Conservation (phyloP, 2,329 filamentous ascomycete genomes). For the Trichoderma polysporum region DNA sequence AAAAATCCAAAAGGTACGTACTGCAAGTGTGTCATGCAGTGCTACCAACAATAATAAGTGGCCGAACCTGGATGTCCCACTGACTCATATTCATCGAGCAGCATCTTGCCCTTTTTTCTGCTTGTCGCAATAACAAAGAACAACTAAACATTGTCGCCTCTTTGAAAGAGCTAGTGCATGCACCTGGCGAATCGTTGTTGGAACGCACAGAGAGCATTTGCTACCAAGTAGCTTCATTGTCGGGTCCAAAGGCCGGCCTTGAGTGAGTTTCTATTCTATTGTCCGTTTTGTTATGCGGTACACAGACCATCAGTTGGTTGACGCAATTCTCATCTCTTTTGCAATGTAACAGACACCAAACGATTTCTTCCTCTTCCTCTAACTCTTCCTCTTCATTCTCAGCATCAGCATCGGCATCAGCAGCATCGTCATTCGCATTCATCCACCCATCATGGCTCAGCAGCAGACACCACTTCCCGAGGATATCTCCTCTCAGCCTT, state of each 20-base stretch:
- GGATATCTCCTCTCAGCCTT: constrained; percentile 33
- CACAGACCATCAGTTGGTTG: not conserved
- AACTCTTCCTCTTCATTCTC: not conserved
- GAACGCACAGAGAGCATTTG: not conserved
- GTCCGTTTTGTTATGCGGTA: not conserved
- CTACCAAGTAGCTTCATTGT: not conserved
- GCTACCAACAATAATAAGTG: not conserved
- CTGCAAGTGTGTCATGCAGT: not conserved
- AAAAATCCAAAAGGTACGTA: constrained; percentile 10
- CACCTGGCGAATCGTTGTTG: not conserved
- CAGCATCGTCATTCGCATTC: not conserved
- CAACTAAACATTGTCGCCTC: not conserved
- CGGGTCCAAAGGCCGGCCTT: no score
- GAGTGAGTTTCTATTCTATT: not conserved
- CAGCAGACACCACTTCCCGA: not conserved
- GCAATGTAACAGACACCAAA: not conserved
- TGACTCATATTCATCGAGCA: constrained; percentile 8
- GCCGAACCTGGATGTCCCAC: not conserved
- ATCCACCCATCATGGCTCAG: constrained; percentile 1
- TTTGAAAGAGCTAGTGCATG: not conserved
- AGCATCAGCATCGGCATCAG: not conserved
- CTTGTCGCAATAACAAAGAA: not conserved
- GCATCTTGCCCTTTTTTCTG: not conserved
- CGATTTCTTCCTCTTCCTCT: not conserved
- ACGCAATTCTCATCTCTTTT: not conserved